phyloP scores from a whole-genome alignment of 192 early-diverging fungal genomes.

The Linderina pennispora region DNA sequence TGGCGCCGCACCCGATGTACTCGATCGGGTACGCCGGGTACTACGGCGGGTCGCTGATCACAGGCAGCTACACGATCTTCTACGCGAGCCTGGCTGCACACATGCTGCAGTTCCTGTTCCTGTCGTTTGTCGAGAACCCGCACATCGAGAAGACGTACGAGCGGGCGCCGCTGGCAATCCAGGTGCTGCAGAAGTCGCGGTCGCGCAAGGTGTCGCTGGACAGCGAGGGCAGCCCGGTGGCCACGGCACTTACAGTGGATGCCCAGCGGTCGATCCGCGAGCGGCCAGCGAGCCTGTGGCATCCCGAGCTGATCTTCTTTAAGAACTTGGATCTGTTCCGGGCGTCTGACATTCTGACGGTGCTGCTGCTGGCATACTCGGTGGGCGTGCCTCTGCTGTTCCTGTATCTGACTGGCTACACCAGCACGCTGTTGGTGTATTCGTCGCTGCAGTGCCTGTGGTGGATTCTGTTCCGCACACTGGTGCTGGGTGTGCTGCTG shows the following conservation, averaged over 20 bases:
- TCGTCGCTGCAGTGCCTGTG: conserved; percentile 66
- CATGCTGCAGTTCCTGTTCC: conserved; percentile 80
- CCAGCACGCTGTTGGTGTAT: conserved; percentile 35
- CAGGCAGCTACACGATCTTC: conserved; percentile 85
- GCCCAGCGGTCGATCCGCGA: conserved; percentile 30
- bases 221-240: background rate
- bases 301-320: conserved; percentile 81
- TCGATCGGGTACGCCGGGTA: conserved; percentile 95
- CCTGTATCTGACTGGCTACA: conserved; percentile 24
- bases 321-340: conserved; percentile 89
- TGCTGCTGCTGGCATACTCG: conserved; percentile 71
- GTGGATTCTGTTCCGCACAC: conserved; percentile 85
- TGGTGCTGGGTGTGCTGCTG: conserved; percentile 71
- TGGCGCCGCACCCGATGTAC: conserved; percentile 99
- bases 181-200: conserved; percentile 37
- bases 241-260: conserved; percentile 2
- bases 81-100: conserved; percentile 87
- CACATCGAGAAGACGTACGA: conserved; percentile 70
- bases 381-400: conserved; percentile 56
- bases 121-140: conserved; percentile 88
- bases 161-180: conserved; percentile 42
- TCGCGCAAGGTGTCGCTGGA: conserved; percentile 22
- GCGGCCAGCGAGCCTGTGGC: conserved; percentile 51
- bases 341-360: conserved; percentile 73
- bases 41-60: conserved; percentile 90